Evolutionary conservation across 306 rosid species (phyloP).

Genomic region (Cucurbita maxima): DNA sequence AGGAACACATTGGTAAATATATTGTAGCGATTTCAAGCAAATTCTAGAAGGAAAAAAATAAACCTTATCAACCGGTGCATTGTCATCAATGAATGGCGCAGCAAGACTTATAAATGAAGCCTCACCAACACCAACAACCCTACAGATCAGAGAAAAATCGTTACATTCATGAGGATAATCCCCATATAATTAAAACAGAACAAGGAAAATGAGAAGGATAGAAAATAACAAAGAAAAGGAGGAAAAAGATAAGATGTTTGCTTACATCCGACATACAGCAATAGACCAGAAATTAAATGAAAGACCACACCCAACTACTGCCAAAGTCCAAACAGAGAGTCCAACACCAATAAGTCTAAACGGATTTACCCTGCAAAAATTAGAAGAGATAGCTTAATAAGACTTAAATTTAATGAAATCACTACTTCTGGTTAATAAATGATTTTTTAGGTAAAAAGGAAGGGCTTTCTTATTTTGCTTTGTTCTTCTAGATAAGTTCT

Average conservation of each 20-base stretch:
- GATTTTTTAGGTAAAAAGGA: neutral
- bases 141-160: slow-evolving; percentile 11
- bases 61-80: slow-evolving; percentile 72
- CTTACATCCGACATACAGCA: slow-evolving; percentile 65
- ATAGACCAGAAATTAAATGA: slow-evolving; percentile 78
- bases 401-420: neutral
- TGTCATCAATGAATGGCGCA: slow-evolving; percentile 86
- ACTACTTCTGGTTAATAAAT: neutral
- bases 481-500: neutral
- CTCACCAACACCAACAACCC: slow-evolving; percentile 89
- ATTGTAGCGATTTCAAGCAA: neutral
- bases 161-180: neutral
- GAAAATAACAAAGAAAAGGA: neutral
- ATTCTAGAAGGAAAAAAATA: slow-evolving; percentile 5
- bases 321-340: slow-evolving; percentile 67
- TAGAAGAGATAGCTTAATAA: neutral
- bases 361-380: slow-evolving; percentile 57
- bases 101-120: slow-evolving; percentile 93
- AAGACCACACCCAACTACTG: slow-evolving; percentile 40
- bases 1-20: neutral
- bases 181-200: slow-evolving; percentile 1
- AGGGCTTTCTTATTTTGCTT: neutral
- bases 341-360: slow-evolving; percentile 87
- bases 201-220: neutral
- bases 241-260: neutral